phyloP scores from a whole-genome alignment of 306 rosid species.

The Cucurbita pepo region DNA sequence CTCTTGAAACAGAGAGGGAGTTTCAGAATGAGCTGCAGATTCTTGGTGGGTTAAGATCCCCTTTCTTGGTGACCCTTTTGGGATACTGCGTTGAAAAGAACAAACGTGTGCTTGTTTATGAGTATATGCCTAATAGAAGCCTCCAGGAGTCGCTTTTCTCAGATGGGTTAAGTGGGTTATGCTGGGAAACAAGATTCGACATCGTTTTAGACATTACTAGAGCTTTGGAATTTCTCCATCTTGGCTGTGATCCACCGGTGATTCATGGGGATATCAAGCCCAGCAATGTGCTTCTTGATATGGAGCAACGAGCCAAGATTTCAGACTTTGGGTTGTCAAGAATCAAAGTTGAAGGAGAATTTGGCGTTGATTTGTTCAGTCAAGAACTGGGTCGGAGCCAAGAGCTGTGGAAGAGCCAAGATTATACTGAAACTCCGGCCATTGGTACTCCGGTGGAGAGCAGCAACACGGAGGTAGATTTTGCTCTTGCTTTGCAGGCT shows the following conservation, averaged over 20 bases:
- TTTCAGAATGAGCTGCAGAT: slow-evolving; percentile 88
- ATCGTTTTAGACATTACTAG: slow-evolving; percentile 59
- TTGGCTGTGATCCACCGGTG: slow-evolving; percentile 88
- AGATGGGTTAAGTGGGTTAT: slow-evolving; percentile 39
- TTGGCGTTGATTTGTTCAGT: slow-evolving; percentile 78
- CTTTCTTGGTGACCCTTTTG: slow-evolving; percentile 67
- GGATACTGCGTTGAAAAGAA: slow-evolving; percentile 76
- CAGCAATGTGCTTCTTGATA: slow-evolving; percentile 74
- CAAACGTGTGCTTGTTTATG: slow-evolving; percentile 60
- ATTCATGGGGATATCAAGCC: slow-evolving; percentile 93
- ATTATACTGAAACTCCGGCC: slow-evolving; percentile 59
- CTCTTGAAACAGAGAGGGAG: slow-evolving; percentile 69
- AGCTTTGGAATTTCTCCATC: slow-evolving; percentile 78
- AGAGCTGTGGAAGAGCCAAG: slow-evolving; percentile 70
- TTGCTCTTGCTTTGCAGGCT: slow-evolving; percentile 88
- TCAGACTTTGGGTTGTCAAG: slow-evolving; percentile 89
- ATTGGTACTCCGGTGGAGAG: slow-evolving; percentile 75
- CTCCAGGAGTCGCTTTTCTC: slow-evolving; percentile 81
- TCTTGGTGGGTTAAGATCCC: slow-evolving; percentile 83
- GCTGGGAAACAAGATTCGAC: slow-evolving; percentile 77
- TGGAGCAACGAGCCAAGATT: slow-evolving; percentile 45
- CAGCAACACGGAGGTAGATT: slow-evolving; percentile 75
- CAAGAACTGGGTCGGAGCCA: slow-evolving; percentile 76
- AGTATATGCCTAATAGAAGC: slow-evolving; percentile 77
- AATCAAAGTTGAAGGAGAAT: slow-evolving; percentile 76